phyloP scores from a whole-genome alignment of 352 stramenopile species.

The Phytophthora hybrid region DNA sequence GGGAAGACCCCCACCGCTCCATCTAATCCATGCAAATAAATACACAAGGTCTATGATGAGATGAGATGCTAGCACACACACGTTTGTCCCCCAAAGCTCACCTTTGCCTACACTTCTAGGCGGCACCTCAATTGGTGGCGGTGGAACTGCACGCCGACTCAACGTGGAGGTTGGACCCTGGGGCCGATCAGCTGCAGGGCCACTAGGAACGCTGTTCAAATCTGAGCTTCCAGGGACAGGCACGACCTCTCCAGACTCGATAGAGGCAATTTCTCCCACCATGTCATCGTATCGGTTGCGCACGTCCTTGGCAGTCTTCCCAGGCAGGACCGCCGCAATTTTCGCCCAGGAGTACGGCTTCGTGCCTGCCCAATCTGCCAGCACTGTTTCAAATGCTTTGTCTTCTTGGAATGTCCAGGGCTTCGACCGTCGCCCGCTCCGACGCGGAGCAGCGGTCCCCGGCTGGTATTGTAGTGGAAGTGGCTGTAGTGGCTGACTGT shows the following conservation, averaged over 20 bases:
- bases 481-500: constrained; percentile 27
- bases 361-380: constrained; percentile 64
- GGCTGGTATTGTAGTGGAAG: constrained; percentile 13
- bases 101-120: constrained; percentile 44
- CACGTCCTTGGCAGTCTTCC: constrained; percentile 82
- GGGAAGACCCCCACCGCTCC: constrained; percentile 22
- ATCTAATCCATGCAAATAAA: constrained; percentile 26
- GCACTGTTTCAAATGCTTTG: constrained; percentile 78
- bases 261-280: constrained; percentile 72
- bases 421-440: constrained; percentile 46
- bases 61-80: constrained; percentile 30
- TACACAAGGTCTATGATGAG: constrained; percentile 9
- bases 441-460: constrained; percentile 24
- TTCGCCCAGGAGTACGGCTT: constrained; percentile 85
- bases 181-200: constrained; percentile 8
- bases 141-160: constrained; percentile 63
- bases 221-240: constrained; percentile 11
- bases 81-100: constrained; percentile 23
- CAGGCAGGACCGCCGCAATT: constrained; percentile 72
- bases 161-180: constrained; percentile 38
- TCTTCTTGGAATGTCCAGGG: constrained; percentile 87
- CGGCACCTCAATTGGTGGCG: constrained; percentile 72
- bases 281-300: constrained; percentile 79
- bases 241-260: constrained; percentile 47
- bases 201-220: constrained; percentile 5